Evolutionary conservation across 75 land plant genomes (phyloP).

Genomic region (Pinus tabuliformis): DNA sequence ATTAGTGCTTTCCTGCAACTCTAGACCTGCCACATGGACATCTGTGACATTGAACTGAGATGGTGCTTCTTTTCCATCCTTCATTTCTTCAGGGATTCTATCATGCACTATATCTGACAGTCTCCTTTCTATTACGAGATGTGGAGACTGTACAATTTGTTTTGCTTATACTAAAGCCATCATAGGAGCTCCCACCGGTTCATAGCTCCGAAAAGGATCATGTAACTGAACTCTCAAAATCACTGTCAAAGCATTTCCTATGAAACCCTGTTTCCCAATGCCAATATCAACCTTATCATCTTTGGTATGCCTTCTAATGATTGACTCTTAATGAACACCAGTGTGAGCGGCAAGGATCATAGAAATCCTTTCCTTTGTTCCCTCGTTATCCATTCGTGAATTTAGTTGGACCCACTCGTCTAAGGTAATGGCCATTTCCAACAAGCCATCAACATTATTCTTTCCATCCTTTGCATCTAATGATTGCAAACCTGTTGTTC

Average conservation of each 20-base stretch:
- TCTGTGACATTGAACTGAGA: constrained; percentile 20
- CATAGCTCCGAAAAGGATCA: constrained; percentile 22
- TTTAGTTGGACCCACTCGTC: constrained; percentile 28
- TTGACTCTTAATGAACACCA: background rate
- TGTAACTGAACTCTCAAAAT: constrained; percentile 18
- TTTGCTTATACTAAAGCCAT: constrained; percentile 22
- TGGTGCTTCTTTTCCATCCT: constrained; percentile 1
- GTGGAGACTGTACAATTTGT: constrained; percentile 13
- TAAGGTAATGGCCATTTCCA: constrained; percentile 22
- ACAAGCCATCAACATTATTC: constrained; percentile 1
- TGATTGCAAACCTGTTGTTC: background rate
- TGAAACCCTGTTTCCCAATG: background rate
- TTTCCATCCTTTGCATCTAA: constrained; percentile 8
- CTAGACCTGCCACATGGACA: constrained; percentile 23
- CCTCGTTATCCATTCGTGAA: constrained; percentile 1
- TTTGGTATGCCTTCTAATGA: constrained; percentile 6
- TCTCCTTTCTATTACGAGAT: constrained; percentile 6
- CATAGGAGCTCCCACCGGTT: constrained; percentile 39
- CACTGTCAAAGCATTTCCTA: constrained; percentile 14
- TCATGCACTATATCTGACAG: constrained; percentile 1
- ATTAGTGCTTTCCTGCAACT: constrained; percentile 6
- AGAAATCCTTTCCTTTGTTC: background rate
- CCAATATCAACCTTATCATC: constrained; percentile 38
- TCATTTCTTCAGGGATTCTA: constrained; percentile 4
- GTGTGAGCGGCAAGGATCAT: constrained; percentile 4